Evolutionary conservation across 2,329 filamentous ascomycete genomes (phyloP).

Genomic region (Hymenoscyphus fraxineus): DNA sequence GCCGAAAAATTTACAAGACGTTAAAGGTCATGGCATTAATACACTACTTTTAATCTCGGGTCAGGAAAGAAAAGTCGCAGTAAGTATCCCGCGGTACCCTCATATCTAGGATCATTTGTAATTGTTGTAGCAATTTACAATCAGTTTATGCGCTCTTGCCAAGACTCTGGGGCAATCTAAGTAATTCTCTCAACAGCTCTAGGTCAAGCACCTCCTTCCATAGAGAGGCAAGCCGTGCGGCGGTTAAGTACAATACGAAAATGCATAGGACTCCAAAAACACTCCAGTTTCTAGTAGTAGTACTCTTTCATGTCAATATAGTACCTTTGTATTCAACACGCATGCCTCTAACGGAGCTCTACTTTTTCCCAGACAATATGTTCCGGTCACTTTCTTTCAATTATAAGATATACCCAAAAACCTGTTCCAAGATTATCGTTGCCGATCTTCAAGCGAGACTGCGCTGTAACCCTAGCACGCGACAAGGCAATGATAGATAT

Average conservation of each 20-base stretch:
- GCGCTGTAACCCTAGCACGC: background rate
- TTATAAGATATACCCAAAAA: background rate
- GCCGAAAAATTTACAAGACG: background rate
- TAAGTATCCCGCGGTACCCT: too few relatives aligned
- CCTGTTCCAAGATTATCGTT: background rate
- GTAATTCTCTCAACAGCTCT: too few relatives aligned
- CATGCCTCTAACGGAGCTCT: background rate
- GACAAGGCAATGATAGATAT: background rate
- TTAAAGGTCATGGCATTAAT: background rate
- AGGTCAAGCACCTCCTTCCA: too few relatives aligned
- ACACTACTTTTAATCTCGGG: background rate
- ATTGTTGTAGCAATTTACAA: too few relatives aligned
- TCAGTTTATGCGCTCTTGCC: too few relatives aligned
- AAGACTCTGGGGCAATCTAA: too few relatives aligned
- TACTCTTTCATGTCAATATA: background rate
- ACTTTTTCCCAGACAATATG: background rate
- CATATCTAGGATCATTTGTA: too few relatives aligned
- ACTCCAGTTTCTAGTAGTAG: background rate
- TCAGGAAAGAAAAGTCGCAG: too few relatives aligned
- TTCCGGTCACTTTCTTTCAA: background rate
- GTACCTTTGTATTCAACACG: background rate
- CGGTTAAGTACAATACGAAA: background rate
- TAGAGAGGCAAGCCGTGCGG: background rate
- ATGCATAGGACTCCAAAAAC: background rate
- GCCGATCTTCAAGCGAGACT: slow-evolving; percentile 2